Evolutionary conservation across 1,139 yeast species (phyloP), one percentile per base, ranked within the genome.

Genomic region (Suhomyces bribrorum): DNA sequence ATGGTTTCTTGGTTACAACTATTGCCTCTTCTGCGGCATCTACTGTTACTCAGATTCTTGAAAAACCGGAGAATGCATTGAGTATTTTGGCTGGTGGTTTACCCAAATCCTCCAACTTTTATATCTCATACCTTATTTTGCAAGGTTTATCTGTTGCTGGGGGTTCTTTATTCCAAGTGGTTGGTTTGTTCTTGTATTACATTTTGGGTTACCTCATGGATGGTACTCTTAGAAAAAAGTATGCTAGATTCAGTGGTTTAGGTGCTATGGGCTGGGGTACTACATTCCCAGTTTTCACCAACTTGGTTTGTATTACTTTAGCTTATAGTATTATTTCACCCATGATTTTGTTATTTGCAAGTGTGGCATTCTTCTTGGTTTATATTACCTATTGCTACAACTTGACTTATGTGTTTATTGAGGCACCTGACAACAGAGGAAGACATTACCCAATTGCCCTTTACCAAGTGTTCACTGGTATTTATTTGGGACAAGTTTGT

Each of bases 91-190:
- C 95, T 14, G 63, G 66, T 28, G 84, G 88, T 47, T 73, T 92
- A 52, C 97, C 98, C 42, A 84, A 83, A 53, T 81, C 97, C 6
- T 84, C 96, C 26, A 92, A 90, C 66, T 92, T 92, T 62, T 84
- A 77, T 61, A 81, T 84, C 41, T 75, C 86, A 2, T 84, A 81
- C 59, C 69, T 83, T 54, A 66, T 81, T 29, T 77, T 90, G 53
- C 96, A 88, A 67, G 97, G 97, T 40, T 73, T 92, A 54, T 68
- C 94, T 2, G 75, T 87, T 40, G 78, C 95, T 12, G 84, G 95
- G 26, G 92, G 92, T 50, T 75, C 85, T 18, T 67, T 92, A 37
- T 77, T 89, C 52, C 97, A 90, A 63, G 69, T 89, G 40, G 86
- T 80, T 24, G 80, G 84, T 1, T 73, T 92, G 47, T 70, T 85